These are phyloP conservation scores for Fusarium verrucosum DNA, from an alignment of 2,329 filamentous ascomycete species.

Conservation along the genomic window DNA sequence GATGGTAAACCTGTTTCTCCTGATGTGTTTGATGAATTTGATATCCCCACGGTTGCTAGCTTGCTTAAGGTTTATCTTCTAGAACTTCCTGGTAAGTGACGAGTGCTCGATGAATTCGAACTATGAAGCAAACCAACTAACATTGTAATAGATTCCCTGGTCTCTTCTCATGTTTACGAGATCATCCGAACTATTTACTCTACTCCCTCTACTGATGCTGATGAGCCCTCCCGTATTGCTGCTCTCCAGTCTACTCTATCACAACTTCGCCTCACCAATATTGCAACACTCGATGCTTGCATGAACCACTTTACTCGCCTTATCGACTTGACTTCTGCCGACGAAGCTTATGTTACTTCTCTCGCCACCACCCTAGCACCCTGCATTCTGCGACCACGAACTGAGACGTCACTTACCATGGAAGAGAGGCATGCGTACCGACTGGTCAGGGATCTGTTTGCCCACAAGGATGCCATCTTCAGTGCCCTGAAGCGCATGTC, in stretches of 20 bases:
- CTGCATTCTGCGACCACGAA: conserved; percentile 86
- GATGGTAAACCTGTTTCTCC: conserved; percentile 82
- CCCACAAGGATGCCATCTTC: conserved; percentile 95
- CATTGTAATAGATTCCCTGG: conserved; percentile 79
- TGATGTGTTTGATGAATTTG: conserved; percentile 84
- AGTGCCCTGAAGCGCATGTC: conserved; percentile 93
- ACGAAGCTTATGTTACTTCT: conserved; percentile 81
- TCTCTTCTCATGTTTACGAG: conserved; percentile 98
- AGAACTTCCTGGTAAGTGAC: conserved; percentile 83
- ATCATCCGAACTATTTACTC: conserved; percentile 98
- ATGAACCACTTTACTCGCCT: conserved; percentile 98
- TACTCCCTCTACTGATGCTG: conserved; percentile 78
- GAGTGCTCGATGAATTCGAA: neutral
- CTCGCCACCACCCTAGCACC: conserved; percentile 81
- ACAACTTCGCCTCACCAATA: conserved; percentile 94
- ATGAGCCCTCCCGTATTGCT: conserved; percentile 81
- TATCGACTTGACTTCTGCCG: conserved; percentile 95
- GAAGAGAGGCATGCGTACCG: conserved; percentile 94
- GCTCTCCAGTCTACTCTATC: conserved; percentile 96
- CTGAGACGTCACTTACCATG: conserved; percentile 90
- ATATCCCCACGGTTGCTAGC: conserved; percentile 93
- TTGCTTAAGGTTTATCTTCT: conserved; percentile 93
- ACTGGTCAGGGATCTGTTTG: conserved; percentile 88
- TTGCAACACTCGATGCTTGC: conserved; percentile 96
- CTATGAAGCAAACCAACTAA: conserved; percentile 46